phyloP scores from a whole-genome alignment of 139 green algal genomes.

The Pleodorina starrii region DNA sequence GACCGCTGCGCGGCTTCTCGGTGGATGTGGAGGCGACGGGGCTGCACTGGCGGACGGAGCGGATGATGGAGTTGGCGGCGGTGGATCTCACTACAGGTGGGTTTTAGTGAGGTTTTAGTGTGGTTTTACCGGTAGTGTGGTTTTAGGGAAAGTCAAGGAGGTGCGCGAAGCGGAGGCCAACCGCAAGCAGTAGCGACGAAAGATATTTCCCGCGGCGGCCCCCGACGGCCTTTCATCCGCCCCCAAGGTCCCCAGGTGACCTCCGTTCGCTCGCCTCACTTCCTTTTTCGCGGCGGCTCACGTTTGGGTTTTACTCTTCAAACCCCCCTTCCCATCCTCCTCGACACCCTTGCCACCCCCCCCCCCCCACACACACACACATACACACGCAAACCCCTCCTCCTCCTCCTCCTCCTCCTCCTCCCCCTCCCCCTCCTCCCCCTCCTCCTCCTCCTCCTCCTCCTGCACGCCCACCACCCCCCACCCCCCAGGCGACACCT shows the following conservation, averaged over 20 bases:
- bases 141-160: neutral
- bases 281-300: too few relatives aligned
- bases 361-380: neutral
- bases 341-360: neutral
- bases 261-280: too few relatives aligned
- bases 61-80: constrained; percentile 13
- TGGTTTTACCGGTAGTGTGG: too few relatives aligned
- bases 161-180: neutral
- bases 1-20: constrained; percentile 24
- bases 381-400: neutral
- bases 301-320: too few relatives aligned
- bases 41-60: neutral
- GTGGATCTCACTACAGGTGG: constrained; percentile 32
- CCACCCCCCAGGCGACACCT: constrained; percentile 41
- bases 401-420: neutral
- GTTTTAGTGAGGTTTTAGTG: too few relatives aligned
- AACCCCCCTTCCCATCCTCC: too few relatives aligned
- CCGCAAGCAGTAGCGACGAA: too few relatives aligned
- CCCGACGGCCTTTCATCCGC: too few relatives aligned
- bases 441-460: neutral
- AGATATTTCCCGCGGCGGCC: too few relatives aligned
- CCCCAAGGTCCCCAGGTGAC: too few relatives aligned
- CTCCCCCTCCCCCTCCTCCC: too few relatives aligned
- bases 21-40: constrained; percentile 30
- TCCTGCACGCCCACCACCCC: too few relatives aligned